Evolutionary conservation across 345 rosid species (phyloP).

Genomic region (Gossypioides kirkii): DNA sequence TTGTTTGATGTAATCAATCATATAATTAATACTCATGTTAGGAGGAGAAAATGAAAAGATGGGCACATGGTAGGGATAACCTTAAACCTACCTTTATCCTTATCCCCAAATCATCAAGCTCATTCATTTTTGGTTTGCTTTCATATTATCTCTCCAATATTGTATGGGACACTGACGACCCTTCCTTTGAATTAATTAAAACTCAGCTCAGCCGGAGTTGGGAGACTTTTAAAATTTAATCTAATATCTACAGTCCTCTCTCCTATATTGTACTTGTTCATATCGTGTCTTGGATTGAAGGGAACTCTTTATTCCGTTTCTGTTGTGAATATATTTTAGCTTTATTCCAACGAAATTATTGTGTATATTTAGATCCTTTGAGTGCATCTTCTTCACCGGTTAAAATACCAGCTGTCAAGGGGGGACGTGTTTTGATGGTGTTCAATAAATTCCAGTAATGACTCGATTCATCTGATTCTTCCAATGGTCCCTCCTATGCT

Average conservation of each 20-base stretch:
- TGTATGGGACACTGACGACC: slow-evolving; percentile 18
- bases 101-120: slow-evolving; percentile 2
- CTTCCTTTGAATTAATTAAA: neutral
- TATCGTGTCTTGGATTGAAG: neutral
- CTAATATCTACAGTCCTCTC: too few relatives aligned
- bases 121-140: neutral
- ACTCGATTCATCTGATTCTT: neutral
- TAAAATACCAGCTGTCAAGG: too few relatives aligned
- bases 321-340: neutral
- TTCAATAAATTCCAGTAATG: slow-evolving; percentile 10
- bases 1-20: neutral
- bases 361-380: neutral
- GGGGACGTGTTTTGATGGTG: neutral
- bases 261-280: neutral
- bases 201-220: too few relatives aligned
- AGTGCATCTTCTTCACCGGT: neutral
- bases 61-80: slow-evolving; percentile 33
- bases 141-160: neutral
- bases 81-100: slow-evolving; percentile 14
- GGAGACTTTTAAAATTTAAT: too few relatives aligned
- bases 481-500: slow-evolving; percentile 18
- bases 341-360: neutral
- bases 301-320: neutral
- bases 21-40: neutral
- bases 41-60: neutral